Conservation (phyloP, 345 rosid genomes). For the Eucalyptus curtisii region DNA sequence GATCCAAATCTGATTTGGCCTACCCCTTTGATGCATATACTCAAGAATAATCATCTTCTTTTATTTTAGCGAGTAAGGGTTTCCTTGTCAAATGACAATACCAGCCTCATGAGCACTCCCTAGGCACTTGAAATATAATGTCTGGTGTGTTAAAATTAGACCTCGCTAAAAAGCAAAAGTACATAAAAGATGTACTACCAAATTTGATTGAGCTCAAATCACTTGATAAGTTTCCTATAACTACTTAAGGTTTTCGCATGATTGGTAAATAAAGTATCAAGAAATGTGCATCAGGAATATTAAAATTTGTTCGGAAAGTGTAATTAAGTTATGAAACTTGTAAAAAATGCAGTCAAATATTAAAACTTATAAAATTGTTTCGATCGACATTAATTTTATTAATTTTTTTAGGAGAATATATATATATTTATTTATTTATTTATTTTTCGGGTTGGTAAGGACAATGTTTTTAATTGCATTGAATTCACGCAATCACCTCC, state of each 20-base stretch:
- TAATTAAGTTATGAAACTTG: too few species aligned
- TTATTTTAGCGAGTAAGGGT: neutral
- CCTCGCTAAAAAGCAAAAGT: neutral
- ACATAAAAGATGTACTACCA: neutral
- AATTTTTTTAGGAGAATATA: neutral
- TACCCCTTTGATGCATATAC: too few species aligned
- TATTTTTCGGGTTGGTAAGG: too few species aligned
- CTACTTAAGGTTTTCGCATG: neutral
- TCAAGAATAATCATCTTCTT: neutral
- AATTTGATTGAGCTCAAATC: neutral
- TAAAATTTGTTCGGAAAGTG: fast-evolving
- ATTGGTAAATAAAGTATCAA: neutral
- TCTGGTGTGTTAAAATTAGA: neutral
- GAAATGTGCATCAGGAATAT: too few species aligned
- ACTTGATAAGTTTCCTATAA: neutral
- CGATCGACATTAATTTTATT: neutral
- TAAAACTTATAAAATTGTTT: too few species aligned
- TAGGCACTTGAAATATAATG: neutral
- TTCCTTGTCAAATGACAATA: neutral
- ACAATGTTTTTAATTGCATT: neutral
- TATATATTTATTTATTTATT: too few species aligned
- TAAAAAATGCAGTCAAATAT: too few species aligned
- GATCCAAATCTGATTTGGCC: too few species aligned
- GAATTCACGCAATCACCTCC: neutral
- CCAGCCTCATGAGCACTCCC: neutral